Evolutionary conservation across 1,284 basidiomycete genomes (phyloP).

Genomic region (Apiotrichum mycotoxinovorans): DNA sequence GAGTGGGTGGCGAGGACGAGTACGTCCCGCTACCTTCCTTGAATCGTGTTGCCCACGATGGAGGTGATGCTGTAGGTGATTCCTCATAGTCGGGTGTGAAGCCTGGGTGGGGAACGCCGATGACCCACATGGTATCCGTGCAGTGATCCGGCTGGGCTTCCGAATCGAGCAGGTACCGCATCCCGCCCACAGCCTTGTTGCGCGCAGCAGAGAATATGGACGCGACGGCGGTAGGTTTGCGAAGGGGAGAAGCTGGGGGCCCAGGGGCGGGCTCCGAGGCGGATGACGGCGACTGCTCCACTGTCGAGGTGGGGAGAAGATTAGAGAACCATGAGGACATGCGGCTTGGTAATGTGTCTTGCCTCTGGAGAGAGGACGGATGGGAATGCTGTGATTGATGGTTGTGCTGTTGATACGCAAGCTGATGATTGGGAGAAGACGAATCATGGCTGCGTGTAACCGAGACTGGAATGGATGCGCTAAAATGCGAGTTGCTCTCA

Average conservation of each 20-base stretch:
- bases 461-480: conserved; percentile 27
- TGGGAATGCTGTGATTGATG: neutral
- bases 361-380: neutral
- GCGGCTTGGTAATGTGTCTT: conserved; percentile 25
- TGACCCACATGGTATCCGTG: conserved; percentile 73
- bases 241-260: conserved; percentile 32
- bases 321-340: conserved; percentile 47
- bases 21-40: conserved; percentile 9
- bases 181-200: conserved; percentile 50
- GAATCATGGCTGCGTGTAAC: neutral
- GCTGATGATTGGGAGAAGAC: neutral
- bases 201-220: conserved; percentile 44
- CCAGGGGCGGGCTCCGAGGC: neutral
- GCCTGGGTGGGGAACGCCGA: conserved; percentile 68
- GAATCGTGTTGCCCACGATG: conserved; percentile 11
- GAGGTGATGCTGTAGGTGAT: neutral
- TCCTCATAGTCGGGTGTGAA: conserved; percentile 32
- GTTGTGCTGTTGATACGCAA: neutral
- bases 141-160: conserved; percentile 74
- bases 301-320: conserved; percentile 28
- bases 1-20: conserved; percentile 14
- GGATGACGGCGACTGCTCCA: conserved; percentile 5
- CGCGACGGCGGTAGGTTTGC: conserved; percentile 37
- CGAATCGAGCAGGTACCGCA: conserved; percentile 76
- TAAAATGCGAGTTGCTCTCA: conserved; percentile 25